Conservation (phyloP, 2,329 filamentous ascomycete species). For the Colletotrichum sp. region DNA sequence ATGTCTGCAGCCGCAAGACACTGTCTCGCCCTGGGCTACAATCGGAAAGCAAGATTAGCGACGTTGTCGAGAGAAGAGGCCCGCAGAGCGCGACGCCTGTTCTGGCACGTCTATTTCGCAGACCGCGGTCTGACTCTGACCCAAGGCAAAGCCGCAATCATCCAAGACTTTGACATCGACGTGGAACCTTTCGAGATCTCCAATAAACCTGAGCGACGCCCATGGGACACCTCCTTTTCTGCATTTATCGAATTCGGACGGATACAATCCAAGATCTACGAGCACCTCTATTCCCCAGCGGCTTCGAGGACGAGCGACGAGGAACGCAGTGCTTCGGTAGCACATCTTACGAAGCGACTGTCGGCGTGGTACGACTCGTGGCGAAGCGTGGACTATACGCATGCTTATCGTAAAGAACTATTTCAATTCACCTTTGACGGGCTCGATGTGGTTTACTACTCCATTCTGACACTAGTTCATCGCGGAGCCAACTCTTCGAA, state of each 20-base stretch:
- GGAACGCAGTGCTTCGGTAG: neutral
- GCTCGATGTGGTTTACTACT: constrained; percentile 25
- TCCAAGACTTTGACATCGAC: constrained; percentile 24
- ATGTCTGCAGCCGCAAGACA: constrained; percentile 22
- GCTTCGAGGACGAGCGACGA: neutral
- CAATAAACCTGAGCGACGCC: neutral
- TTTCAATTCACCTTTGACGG: constrained; percentile 20
- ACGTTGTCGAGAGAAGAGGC: constrained; percentile 7
- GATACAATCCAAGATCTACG: constrained; percentile 20
- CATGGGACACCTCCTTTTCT: constrained; percentile 14
- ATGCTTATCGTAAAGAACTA: constrained; percentile 18
- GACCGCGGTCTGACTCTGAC: constrained; percentile 21
- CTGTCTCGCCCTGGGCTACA: constrained; percentile 24
- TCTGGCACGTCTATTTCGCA: constrained; percentile 26
- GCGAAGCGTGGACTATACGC: constrained; percentile 14
- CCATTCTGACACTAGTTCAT: constrained; percentile 23
- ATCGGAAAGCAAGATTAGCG: constrained; percentile 16
- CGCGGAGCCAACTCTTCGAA: constrained; percentile 19
- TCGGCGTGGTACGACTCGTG: constrained; percentile 19
- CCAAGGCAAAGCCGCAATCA: constrained; percentile 21
- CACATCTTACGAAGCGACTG: constrained; percentile 7
- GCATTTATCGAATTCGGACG: constrained; percentile 17
- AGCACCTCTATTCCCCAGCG: constrained; percentile 18
- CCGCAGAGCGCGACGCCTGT: constrained; percentile 13
- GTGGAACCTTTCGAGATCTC: constrained; percentile 7